Evolutionary conservation across 352 stramenopile genomes (phyloP).

Genomic region (Globisporangium cystogenes): DNA sequence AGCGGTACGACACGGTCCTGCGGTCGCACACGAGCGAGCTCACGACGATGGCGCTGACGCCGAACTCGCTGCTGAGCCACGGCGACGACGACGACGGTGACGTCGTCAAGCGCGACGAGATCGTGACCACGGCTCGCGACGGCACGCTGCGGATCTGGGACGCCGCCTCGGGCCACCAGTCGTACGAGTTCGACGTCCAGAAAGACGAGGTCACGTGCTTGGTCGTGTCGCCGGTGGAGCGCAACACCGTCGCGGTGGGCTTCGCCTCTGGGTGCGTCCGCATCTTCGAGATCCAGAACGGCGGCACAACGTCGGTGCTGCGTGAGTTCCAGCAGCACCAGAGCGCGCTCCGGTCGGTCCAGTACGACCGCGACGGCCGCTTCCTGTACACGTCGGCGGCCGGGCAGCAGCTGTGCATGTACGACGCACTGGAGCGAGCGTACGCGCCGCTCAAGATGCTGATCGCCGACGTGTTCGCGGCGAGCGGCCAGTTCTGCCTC

Average conservation of each 20-base stretch:
- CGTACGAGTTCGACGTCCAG: slow-evolving; percentile 82
- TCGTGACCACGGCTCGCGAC: slow-evolving; percentile 70
- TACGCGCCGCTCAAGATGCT: slow-evolving; percentile 71
- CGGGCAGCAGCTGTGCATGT: slow-evolving; percentile 66
- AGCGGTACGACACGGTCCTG: slow-evolving; percentile 78
- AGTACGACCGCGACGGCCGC: slow-evolving; percentile 37
- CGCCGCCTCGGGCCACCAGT: slow-evolving; percentile 43
- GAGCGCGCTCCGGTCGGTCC: slow-evolving; percentile 50
- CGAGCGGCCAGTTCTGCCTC: slow-evolving; percentile 27
- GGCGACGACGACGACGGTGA: slow-evolving; percentile 2
- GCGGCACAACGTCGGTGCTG: slow-evolving; percentile 24
- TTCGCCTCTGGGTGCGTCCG: slow-evolving; percentile 81
- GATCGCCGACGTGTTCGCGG: slow-evolving; percentile 32
- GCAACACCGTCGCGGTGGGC: slow-evolving; percentile 55
- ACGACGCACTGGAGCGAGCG: slow-evolving; percentile 34
- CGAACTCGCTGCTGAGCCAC: slow-evolving; percentile 1
- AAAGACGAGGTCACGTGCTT: slow-evolving; percentile 60
- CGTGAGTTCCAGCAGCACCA: slow-evolving; percentile 86
- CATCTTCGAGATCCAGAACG: slow-evolving; percentile 69
- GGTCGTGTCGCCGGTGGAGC: slow-evolving; percentile 27
- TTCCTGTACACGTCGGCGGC: slow-evolving; percentile 43
- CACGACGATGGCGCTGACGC: slow-evolving; percentile 26
- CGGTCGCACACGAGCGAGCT: slow-evolving; percentile 64
- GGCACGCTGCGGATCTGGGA: slow-evolving; percentile 86
- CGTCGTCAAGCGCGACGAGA: slow-evolving; percentile 16